Conservation (phyloP, 768 basidiomycete genomes). For the Hericium rajendrae region DNA sequence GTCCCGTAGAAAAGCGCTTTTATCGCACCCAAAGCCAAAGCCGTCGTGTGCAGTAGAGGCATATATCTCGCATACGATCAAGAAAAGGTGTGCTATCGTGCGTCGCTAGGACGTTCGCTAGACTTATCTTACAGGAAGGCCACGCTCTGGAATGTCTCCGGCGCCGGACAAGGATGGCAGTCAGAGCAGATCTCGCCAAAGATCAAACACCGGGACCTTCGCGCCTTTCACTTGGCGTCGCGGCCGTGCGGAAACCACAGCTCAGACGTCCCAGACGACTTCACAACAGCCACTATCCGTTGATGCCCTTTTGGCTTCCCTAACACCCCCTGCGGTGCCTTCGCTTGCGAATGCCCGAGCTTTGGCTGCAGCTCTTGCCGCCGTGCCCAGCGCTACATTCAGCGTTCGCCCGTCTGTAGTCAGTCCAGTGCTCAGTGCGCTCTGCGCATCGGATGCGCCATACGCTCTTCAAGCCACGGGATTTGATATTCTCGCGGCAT, state of each 20-base stretch:
- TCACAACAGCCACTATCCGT: constrained; percentile 13
- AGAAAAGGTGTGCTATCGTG: no score
- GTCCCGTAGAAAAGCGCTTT: no score
- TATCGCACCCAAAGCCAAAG: no score
- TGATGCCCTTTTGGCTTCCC: constrained; percentile 37
- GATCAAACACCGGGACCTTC: constrained; percentile 36
- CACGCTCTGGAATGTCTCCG: constrained; percentile 8
- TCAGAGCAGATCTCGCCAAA: constrained; percentile 24
- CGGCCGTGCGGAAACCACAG: constrained; percentile 4
- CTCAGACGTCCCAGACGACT: constrained; percentile 21
- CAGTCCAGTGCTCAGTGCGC: constrained; percentile 47
- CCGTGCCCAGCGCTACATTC: constrained; percentile 45
- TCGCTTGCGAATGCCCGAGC: constrained; percentile 54
- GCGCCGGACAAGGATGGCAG: constrained; percentile 23
- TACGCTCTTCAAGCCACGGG: constrained; percentile 54
- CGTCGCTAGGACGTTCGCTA: no score
- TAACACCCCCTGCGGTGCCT: constrained; percentile 50
- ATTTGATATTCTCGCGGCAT: constrained; percentile 62
- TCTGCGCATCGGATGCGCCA: constrained; percentile 49
- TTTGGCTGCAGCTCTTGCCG: constrained; percentile 41
- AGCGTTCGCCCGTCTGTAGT: constrained; percentile 30
- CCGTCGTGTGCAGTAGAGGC: no score
- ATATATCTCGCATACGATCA: no score
- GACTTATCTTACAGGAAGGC: no score
- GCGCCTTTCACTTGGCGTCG: constrained; percentile 31